A percentile compares a stretch with the other conserved stretches of the same genome.
phyloP scores from a whole-genome alignment of 1,284 basidiomycete species.

The Vanrija sp. region DNA sequence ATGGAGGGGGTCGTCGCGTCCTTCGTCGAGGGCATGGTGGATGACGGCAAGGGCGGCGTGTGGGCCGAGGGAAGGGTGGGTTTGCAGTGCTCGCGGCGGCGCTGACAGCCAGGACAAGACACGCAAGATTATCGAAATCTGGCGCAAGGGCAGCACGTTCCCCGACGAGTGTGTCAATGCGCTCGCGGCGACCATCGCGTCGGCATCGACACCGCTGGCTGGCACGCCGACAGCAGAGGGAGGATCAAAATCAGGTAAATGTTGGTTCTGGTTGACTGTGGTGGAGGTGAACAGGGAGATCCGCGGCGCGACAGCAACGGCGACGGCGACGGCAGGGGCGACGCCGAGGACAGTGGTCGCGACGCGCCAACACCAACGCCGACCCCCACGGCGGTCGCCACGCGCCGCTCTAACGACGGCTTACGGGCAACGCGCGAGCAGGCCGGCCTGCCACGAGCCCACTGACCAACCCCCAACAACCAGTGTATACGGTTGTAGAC shows the following conservation, averaged over 20 bases:
- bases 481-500: conserved; percentile 12
- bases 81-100: conserved; percentile 26
- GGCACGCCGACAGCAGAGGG: neutral
- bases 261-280: neutral
- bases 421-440: neutral
- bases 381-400: neutral
- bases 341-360: too few relatives aligned
- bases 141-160: conserved; percentile 83
- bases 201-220: neutral
- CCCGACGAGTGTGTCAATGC: conserved; percentile 53
- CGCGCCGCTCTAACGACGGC: conserved; percentile 1
- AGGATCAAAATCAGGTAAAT: conserved; percentile 17
- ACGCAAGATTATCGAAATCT: conserved; percentile 91
- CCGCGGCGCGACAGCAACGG: neutral
- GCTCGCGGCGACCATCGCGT: conserved; percentile 12
- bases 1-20: conserved; percentile 79
- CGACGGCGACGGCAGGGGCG: neutral
- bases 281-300: too few relatives aligned
- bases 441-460: neutral
- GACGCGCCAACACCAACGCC: neutral
- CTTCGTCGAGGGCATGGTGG: conserved; percentile 72
- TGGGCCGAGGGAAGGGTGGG: conserved; percentile 75
- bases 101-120: conserved; percentile 71
- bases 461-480: neutral
- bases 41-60: conserved; percentile 53